Evolutionary conservation across 495 filamentous ascomycete genomes (phyloP).

Genomic region (Lophium mytilinum): DNA sequence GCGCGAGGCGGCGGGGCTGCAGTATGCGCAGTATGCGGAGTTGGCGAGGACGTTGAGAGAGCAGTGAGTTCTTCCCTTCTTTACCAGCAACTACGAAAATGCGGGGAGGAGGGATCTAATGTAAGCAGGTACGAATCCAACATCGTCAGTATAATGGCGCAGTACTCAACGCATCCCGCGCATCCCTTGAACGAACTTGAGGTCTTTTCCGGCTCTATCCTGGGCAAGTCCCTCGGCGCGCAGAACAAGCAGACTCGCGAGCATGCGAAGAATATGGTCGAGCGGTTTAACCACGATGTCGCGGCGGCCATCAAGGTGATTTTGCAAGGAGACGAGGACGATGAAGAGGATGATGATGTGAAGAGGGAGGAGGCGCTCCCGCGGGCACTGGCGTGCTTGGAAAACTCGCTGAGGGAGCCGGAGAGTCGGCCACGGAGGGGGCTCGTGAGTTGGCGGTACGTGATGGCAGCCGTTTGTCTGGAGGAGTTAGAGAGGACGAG

Average conservation of each 20-base stretch:
- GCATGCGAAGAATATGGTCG: constrained; percentile 49
- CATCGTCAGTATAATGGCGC: constrained; percentile 47
- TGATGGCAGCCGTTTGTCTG: constrained; percentile 10
- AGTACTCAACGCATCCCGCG: constrained; percentile 49
- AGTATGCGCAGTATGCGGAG: constrained; percentile 39
- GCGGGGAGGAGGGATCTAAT: background rate
- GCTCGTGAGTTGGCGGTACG: constrained; percentile 12
- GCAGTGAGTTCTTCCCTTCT: constrained; percentile 36
- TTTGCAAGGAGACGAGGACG: constrained; percentile 28
- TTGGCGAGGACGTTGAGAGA: constrained; percentile 45
- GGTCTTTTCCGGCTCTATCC: constrained; percentile 64
- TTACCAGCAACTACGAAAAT: background rate
- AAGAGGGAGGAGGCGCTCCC: constrained; percentile 36
- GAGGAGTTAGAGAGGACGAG: background rate
- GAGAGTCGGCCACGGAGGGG: constrained; percentile 16
- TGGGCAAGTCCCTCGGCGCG: constrained; percentile 49
- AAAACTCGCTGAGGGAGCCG: constrained; percentile 31
- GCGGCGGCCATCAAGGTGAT: constrained; percentile 42
- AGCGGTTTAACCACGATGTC: constrained; percentile 49
- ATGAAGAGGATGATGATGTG: constrained; percentile 21
- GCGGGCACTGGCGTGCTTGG: constrained; percentile 44
- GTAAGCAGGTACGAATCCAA: constrained; percentile 56
- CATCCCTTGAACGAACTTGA: constrained; percentile 61
- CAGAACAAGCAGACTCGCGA: constrained; percentile 58
- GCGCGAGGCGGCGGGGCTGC: constrained; percentile 28